A percentile compares a stretch with the other conserved stretches of the same genome.
These are phyloP conservation scores for Mycena amicta DNA, from an alignment of 768 basidiomycete genomes.

Conservation along the genomic window DNA sequence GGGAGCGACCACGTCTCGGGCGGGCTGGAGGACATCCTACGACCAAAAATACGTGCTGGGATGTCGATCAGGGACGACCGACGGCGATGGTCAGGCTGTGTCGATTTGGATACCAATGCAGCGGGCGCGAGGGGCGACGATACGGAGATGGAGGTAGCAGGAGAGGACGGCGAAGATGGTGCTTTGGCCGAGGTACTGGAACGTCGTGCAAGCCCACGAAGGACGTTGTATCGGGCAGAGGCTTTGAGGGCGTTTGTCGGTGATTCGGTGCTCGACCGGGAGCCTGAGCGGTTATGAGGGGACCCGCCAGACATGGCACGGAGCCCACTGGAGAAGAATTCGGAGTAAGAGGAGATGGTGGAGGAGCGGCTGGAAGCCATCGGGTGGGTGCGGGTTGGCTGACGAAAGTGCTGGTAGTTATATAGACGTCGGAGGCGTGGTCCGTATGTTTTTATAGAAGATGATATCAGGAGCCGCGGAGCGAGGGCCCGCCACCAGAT, in stretches of 20 bases:
- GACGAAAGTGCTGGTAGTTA: no score
- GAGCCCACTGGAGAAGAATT: slow-evolving; percentile 52
- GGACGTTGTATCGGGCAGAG: slow-evolving; percentile 14
- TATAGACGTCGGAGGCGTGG: not conserved
- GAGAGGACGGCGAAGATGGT: not conserved
- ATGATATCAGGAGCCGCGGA: not conserved
- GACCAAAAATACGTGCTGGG: not conserved
- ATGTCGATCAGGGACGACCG: not conserved
- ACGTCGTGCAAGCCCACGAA: slow-evolving; percentile 18
- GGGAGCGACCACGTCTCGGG: no score
- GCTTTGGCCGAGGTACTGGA: no score
- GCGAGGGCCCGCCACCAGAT: not conserved
- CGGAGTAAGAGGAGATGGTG: slow-evolving; percentile 37
- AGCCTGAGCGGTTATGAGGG: slow-evolving; percentile 8
- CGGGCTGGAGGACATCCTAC: no score
- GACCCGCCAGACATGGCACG: slow-evolving; percentile 38
- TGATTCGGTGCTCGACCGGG: slow-evolving; percentile 1
- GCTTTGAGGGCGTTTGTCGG: slow-evolving; percentile 11
- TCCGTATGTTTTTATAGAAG: not conserved
- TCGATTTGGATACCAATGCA: no score
- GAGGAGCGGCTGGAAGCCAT: not conserved
- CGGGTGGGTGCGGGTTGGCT: no score
- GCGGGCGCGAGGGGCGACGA: no score
- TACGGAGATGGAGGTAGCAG: no score
- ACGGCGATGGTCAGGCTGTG: no score